Conservation (phyloP, 2,329 filamentous ascomycete species). For the Xylariales sp. region DNA sequence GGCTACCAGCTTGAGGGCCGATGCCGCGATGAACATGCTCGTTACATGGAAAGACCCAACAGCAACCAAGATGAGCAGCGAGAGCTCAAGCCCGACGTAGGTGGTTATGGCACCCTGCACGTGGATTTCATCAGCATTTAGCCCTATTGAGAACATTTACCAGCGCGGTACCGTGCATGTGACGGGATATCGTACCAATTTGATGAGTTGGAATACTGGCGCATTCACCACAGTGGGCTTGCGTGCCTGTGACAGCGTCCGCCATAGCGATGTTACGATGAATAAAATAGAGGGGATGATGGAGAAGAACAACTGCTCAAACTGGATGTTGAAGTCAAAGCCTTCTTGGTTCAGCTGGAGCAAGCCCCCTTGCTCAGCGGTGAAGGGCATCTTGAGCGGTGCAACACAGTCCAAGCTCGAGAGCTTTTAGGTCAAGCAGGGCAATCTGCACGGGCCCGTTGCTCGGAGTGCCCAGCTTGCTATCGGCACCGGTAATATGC, state of each 20-base stretch:
- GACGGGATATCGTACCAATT: conserved; percentile 21
- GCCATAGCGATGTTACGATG: conserved; percentile 23
- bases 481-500: too few species aligned
- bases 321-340: conserved; percentile 24
- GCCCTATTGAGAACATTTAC: conserved; percentile 1
- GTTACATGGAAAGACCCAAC: conserved; percentile 7
- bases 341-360: conserved; percentile 12
- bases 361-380: conserved; percentile 9
- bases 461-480: too few species aligned
- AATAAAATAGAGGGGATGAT: conserved; percentile 23
- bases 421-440: too few species aligned
- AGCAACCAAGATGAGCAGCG: conserved; percentile 18
- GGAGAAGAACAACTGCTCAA: conserved; percentile 27
- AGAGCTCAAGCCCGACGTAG: conserved; percentile 17
- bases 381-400: conserved; percentile 12
- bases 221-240: conserved; percentile 26
- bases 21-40: conserved; percentile 23
- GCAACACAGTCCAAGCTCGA: too few species aligned
- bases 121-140: conserved; percentile 7
- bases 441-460: too few species aligned
- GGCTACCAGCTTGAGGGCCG: conserved; percentile 19
- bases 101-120: conserved; percentile 14
- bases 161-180: too few species aligned
- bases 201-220: conserved; percentile 19
- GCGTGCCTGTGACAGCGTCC: conserved; percentile 17